These are phyloP conservation scores for Cladophialophora chaetospira DNA, from an alignment of 2,329 filamentous ascomycete species.

Conservation along the genomic window DNA sequence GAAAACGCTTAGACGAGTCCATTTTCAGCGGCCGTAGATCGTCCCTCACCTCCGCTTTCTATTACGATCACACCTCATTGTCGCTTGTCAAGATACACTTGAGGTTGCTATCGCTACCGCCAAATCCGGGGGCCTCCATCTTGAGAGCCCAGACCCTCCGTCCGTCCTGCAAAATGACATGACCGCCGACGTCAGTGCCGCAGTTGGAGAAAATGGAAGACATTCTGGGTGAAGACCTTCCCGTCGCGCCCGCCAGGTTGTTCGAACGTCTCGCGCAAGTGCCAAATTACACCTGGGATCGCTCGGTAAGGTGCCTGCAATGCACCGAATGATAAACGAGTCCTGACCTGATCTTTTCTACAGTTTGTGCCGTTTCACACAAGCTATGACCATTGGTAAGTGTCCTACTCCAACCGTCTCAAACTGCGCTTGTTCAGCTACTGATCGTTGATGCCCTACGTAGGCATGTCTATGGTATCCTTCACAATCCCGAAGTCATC, in stretches of 20 bases:
- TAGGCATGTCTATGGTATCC: slow-evolving; percentile 61
- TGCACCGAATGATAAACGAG: not conserved
- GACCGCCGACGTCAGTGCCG: slow-evolving; percentile 12
- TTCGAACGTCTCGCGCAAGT: slow-evolving; percentile 73
- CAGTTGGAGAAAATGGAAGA: slow-evolving; percentile 29
- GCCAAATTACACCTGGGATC: slow-evolving; percentile 76
- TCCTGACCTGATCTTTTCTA: slow-evolving; percentile 10
- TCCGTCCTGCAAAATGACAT: slow-evolving; percentile 19
- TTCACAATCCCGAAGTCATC: slow-evolving; percentile 57
- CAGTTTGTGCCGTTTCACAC: slow-evolving; percentile 48
- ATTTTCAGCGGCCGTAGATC: slow-evolving; percentile 6
- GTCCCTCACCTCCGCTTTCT: slow-evolving; percentile 8
- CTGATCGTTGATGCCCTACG: slow-evolving; percentile 4
- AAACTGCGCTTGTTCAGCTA: not conserved
- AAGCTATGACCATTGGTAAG: slow-evolving; percentile 82
- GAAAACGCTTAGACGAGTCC: slow-evolving; percentile 7
- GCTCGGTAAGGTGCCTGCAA: slow-evolving; percentile 45
- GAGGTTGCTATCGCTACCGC: slow-evolving; percentile 5
- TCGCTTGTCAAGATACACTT: not conserved
- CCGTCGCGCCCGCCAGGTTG: slow-evolving; percentile 65
- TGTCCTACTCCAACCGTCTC: not conserved
- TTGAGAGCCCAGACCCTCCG: slow-evolving; percentile 2
- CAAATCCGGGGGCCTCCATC: slow-evolving; percentile 1
- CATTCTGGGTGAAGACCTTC: slow-evolving; percentile 49
- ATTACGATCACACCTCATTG: not conserved